A percentile compares a stretch with the other conserved stretches of the same genome.
phyloP scores from a whole-genome alignment of 2,329 filamentous ascomycete species.

The Cercospora brassicicola region DNA sequence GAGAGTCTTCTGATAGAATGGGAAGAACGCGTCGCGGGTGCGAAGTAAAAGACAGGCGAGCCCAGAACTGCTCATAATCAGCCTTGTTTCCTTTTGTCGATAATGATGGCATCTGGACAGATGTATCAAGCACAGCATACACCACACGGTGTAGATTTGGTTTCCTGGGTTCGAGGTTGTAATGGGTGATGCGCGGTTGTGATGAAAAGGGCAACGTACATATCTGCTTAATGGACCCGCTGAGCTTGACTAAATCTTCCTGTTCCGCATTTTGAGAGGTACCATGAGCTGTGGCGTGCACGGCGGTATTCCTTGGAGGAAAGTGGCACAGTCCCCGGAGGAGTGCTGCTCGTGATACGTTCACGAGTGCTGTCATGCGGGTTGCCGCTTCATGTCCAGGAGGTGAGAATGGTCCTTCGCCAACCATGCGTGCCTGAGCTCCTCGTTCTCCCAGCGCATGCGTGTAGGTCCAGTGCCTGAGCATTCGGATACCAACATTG shows the following conservation, averaged over 20 bases:
- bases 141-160: neutral
- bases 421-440: neutral
- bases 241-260: neutral
- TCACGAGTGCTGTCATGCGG: neutral
- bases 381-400: neutral
- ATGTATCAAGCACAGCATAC: neutral
- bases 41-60: conserved; percentile 4
- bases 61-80: conserved; percentile 13
- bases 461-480: neutral
- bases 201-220: conserved; percentile 1
- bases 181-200: neutral
- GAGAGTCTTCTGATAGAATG: conserved; percentile 8
- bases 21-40: neutral
- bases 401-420: neutral
- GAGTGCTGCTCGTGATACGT: neutral
- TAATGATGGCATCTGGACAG: neutral
- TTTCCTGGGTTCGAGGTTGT: neutral
- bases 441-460: neutral
- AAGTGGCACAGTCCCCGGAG: neutral
- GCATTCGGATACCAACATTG: neutral
- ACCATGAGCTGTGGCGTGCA: neutral
- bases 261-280: neutral
- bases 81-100: conserved; percentile 12
- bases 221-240: conserved; percentile 9
- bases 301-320: neutral